A percentile compares a stretch with the other conserved stretches of the same genome.
phyloP scores from a whole-genome alignment of 106 monocot species.

The Gastrodia elata region DNA sequence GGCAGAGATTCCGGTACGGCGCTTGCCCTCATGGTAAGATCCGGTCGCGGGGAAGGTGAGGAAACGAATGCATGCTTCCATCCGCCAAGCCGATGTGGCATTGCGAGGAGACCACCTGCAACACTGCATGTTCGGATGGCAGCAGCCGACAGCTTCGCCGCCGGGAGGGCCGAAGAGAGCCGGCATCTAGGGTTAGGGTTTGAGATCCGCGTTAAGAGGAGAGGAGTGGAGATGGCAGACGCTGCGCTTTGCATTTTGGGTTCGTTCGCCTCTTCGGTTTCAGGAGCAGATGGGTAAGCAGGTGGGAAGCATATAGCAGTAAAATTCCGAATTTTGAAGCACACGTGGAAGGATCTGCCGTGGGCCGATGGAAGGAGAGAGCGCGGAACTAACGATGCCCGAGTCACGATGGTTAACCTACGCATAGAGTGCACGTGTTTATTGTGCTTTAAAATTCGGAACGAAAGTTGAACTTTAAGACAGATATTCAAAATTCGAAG shows the following conservation, averaged over 20 bases:
- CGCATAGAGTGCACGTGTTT: too few species aligned
- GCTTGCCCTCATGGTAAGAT: conserved; percentile 7
- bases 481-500: too few species aligned
- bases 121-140: neutral
- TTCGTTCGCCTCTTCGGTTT: neutral
- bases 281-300: neutral
- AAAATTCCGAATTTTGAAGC: neutral
- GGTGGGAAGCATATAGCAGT: neutral
- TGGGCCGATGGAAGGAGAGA: neutral
- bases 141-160: neutral
- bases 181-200: conserved; percentile 14
- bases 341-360: neutral
- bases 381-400: neutral
- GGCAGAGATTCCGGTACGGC: too few species aligned
- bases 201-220: conserved; percentile 6
- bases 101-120: neutral
- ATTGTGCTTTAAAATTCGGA: too few species aligned
- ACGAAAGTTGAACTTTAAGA: too few species aligned
- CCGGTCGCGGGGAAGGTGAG: neutral
- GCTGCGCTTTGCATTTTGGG: conserved; percentile 28
- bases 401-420: too few species aligned
- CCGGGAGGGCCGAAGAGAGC: neutral
- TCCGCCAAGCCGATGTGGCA: neutral
- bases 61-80: neutral
- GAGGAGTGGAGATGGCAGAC: conserved; percentile 14